Evolutionary conservation across 1,284 basidiomycete species (phyloP), one percentile per base, ranked within the genome.

Genomic region (Volvariella surrecta): DNA sequence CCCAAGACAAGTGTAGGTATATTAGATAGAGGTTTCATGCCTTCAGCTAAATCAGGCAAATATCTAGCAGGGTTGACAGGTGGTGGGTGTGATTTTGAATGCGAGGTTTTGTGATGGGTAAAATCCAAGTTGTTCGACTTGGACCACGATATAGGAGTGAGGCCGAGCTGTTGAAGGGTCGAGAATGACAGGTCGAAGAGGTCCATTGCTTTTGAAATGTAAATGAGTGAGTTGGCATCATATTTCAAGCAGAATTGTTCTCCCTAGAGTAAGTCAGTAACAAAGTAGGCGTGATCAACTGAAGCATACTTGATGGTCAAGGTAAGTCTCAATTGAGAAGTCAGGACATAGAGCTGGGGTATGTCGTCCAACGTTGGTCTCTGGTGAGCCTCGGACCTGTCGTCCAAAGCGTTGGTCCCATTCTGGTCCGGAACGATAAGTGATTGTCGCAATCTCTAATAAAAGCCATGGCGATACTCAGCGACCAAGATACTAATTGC

Each of bases 191-290:
- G 86, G 66, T 98, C 95, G 62, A 99, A 99, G 1, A 99, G 73
- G 62, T 99, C 95, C 95, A 99, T 99, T 15, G 96, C 95, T 68
- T 99, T 99, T 16, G 88, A 92, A 50, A 97, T 81, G 70, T 99
- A 99, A 55, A 99, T 93, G 61, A 99, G 82, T 2, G 92, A 96
- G 67, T 99, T 99, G 47, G 96, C 95, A 60, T 99, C 95, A 64
- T 99, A 99, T 61, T 97, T 99, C 46, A 98, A 72, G 61, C 95
- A 99, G 69, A 99, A 99, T 56, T 92, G 82, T 65, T 94, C 91
- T 46, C 90, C 91, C 79, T 84, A 50, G 4, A 15, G 13, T 7
- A 37, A 11, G 13, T 35, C 42, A 21, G 32, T 21, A 19, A 34
- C 11, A 39, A 20, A 3, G 18, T n/a, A 37, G n/a, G n/a, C 4